Percentiles rank a stretch among this genome's conserved stretches.
Evolutionary conservation across 345 rosid genomes (phyloP).

Genomic region (Kandelia obovata): DNA sequence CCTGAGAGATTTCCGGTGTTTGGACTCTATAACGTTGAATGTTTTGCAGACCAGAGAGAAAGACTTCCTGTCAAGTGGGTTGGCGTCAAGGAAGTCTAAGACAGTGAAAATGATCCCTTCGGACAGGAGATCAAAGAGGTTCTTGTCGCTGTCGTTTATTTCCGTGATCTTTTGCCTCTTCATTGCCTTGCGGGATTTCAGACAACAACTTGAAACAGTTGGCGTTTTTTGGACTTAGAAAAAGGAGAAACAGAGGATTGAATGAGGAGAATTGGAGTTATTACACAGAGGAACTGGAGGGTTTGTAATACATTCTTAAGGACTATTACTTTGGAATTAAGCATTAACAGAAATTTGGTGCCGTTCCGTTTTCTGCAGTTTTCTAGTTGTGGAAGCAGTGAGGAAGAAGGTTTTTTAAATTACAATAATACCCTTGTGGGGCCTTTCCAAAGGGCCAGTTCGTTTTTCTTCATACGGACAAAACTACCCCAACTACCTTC

Average conservation of each 20-base stretch:
- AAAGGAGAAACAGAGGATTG: background rate
- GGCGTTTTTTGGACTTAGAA: background rate
- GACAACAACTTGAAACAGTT: too few species aligned
- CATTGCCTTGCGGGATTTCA: slow-evolving; percentile 1
- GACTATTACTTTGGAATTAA: background rate
- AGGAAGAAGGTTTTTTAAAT: background rate
- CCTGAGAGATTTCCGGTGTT: slow-evolving; percentile 46
- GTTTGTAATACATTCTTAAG: background rate
- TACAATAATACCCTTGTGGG: slow-evolving; percentile 11
- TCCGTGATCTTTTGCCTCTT: slow-evolving; percentile 12
- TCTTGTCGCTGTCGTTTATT: background rate
- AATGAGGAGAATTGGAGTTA: background rate
- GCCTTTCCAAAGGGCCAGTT: background rate
- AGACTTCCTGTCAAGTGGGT: slow-evolving; percentile 52
- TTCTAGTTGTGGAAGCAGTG: slow-evolving; percentile 5
- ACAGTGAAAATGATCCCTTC: slow-evolving; percentile 55
- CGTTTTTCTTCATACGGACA: background rate
- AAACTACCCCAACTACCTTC: slow-evolving; percentile 17
- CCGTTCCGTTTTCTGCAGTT: background rate
- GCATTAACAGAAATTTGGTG: slow-evolving; percentile 11
- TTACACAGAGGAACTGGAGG: background rate
- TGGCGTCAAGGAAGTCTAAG: slow-evolving; percentile 40
- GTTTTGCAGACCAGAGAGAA: slow-evolving; percentile 55
- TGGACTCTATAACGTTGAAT: slow-evolving; percentile 43
- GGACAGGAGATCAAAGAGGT: slow-evolving; percentile 45